phyloP scores from a whole-genome alignment of 768 basidiomycete species.

The Agaricus sinodeliciosus region DNA sequence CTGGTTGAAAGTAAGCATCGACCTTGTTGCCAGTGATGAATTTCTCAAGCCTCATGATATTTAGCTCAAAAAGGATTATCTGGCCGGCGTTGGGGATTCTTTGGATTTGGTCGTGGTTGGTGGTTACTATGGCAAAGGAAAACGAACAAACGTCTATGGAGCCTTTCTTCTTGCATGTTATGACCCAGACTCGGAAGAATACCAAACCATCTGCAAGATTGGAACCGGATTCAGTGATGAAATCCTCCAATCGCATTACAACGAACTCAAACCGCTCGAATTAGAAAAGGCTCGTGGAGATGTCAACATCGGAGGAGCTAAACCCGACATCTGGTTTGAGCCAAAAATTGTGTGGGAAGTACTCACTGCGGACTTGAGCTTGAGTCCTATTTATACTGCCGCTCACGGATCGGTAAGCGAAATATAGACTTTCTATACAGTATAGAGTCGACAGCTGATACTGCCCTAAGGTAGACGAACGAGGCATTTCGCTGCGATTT shows the following conservation, averaged over 20 bases:
- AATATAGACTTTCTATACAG: slow-evolving; percentile 18
- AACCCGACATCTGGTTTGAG: slow-evolving; percentile 98
- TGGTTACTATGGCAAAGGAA: slow-evolving; percentile 95
- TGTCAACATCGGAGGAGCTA: slow-evolving; percentile 85
- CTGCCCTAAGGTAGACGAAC: slow-evolving; percentile 59
- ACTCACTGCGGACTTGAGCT: slow-evolving; percentile 89
- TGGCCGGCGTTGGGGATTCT: slow-evolving; percentile 94
- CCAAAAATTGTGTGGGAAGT: slow-evolving; percentile 98
- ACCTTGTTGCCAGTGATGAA: neutral
- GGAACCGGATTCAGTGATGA: slow-evolving; percentile 98
- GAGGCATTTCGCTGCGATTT: slow-evolving; percentile 94
- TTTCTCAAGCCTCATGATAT: slow-evolving; percentile 4
- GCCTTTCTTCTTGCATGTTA: slow-evolving; percentile 98
- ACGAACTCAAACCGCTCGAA: slow-evolving; percentile 77
- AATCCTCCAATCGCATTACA: slow-evolving; percentile 70
- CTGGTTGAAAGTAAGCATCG: slow-evolving; percentile 83
- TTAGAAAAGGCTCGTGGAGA: slow-evolving; percentile 66
- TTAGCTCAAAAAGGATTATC: slow-evolving; percentile 97
- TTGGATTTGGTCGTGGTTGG: slow-evolving; percentile 97
- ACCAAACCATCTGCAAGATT: slow-evolving; percentile 97
- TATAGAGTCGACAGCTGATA: neutral
- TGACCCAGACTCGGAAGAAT: slow-evolving; percentile 90
- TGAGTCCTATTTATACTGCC: slow-evolving; percentile 96
- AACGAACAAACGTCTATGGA: slow-evolving; percentile 95
- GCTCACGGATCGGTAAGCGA: slow-evolving; percentile 75